Conservation (phyloP, 306 rosid species). For the Vigna angularis region DNA sequence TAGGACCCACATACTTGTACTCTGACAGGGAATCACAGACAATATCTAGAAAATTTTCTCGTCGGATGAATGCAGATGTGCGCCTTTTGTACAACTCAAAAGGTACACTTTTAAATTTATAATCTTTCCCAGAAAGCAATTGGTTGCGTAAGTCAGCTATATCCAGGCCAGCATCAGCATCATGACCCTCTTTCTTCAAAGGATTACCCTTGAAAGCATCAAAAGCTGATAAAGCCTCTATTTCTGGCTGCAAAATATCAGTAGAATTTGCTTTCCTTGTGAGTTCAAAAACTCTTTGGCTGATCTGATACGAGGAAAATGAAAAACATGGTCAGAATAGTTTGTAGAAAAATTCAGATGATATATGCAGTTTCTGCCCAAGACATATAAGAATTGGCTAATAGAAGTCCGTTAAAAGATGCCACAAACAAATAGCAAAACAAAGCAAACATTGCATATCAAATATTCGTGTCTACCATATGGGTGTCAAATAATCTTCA, state of each 20-base stretch:
- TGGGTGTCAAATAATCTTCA: background rate
- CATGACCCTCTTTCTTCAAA: slow-evolving; percentile 44
- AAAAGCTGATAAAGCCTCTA: slow-evolving; percentile 40
- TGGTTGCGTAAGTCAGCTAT: slow-evolving; percentile 49
- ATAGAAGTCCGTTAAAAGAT: background rate
- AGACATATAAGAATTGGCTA: slow-evolving; percentile 3
- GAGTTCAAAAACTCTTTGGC: slow-evolving; percentile 80
- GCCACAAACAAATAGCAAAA: slow-evolving; percentile 9
- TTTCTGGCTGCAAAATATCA: slow-evolving; percentile 58
- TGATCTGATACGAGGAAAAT: slow-evolving; percentile 69
- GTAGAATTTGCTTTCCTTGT: slow-evolving; percentile 53
- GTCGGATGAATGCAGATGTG: slow-evolving; percentile 68
- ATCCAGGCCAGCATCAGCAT: slow-evolving; percentile 4
- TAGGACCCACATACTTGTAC: slow-evolving; percentile 92
- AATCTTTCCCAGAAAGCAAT: slow-evolving; percentile 49
- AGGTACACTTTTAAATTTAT: slow-evolving; percentile 58
- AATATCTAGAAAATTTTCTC: slow-evolving; percentile 73
- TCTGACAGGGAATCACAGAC: slow-evolving; percentile 85
- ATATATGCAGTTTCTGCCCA: background rate
- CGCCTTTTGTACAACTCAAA: slow-evolving; percentile 87
- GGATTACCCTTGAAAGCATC: slow-evolving; percentile 41
- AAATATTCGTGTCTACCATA: background rate
- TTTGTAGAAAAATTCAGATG: slow-evolving; percentile 17
- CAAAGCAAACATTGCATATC: background rate
- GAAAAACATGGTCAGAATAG: slow-evolving; percentile 31